phyloP scores from a whole-genome alignment of 75 land plant genomes.

The Ceratopteris richardii region DNA sequence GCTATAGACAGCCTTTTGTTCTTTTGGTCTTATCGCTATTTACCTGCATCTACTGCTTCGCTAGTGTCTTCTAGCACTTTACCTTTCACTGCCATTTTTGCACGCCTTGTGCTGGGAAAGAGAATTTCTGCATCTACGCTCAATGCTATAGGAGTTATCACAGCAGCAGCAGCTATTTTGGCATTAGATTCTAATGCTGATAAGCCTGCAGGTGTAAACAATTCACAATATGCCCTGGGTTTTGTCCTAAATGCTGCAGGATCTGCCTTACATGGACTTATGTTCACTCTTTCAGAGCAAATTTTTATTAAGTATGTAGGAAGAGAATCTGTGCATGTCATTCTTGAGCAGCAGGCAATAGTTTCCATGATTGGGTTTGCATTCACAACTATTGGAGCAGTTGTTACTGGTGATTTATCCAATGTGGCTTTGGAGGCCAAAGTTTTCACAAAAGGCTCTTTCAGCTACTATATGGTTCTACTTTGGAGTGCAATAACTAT shows the following conservation, averaged over 20 bases:
- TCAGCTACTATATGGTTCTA: slow-evolving; percentile 51
- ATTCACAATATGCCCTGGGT: slow-evolving; percentile 44
- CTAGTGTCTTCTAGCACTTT: slow-evolving; percentile 60
- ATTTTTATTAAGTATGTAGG: slow-evolving; percentile 66
- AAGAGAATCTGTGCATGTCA: slow-evolving; percentile 68
- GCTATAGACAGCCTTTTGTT: slow-evolving; percentile 80
- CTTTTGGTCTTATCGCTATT: slow-evolving; percentile 75
- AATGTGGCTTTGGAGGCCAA: slow-evolving; percentile 45
- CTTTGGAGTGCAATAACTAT: slow-evolving; percentile 66
- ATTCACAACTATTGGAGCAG: slow-evolving; percentile 58
- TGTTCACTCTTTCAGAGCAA: slow-evolving; percentile 78
- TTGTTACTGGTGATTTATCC: slow-evolving; percentile 39
- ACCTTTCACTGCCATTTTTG: slow-evolving; percentile 64
- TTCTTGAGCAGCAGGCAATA: slow-evolving; percentile 71
- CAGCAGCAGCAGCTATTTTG: slow-evolving; percentile 50
- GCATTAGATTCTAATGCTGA: slow-evolving; percentile 68
- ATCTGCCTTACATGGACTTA: slow-evolving; percentile 80
- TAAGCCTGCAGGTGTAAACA: slow-evolving; percentile 27
- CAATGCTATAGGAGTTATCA: slow-evolving; percentile 66
- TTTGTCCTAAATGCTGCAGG: slow-evolving; percentile 58
- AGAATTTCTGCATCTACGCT: slow-evolving; percentile 44
- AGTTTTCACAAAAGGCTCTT: slow-evolving; percentile 38
- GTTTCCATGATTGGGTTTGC: slow-evolving; percentile 56
- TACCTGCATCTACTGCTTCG: slow-evolving; percentile 76
- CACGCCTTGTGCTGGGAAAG: slow-evolving; percentile 52